Base-by-base conservation (phyloP, 73 alveolate genomes). In the Blepharisma japonicum region DNA sequence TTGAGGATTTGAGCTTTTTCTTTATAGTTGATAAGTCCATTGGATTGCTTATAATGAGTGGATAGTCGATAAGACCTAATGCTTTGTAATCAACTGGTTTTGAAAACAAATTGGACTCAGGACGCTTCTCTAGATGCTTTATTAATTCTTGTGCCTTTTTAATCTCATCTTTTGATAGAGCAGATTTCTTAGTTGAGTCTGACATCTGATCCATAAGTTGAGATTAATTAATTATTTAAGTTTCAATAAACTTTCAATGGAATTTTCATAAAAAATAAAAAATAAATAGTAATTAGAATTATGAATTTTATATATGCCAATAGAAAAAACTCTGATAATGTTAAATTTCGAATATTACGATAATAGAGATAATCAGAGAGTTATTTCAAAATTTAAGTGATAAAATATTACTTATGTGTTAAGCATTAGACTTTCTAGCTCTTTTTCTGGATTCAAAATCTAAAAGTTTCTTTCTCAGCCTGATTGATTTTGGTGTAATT, bases 401-500 rank as follows among this genome's bases (percentile, higher is more conserved):
- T 32, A 32, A 32, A 32, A 32, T 32, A 32, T 32, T 32, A 32
- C 42, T 32, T 32, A 32, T 32, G 42, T 32, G 42, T 32, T 32
- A 32, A 32, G 42, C 42, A 32, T 32, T 32, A 32, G 42, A 32
- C 42, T 32, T 32, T 32, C 42, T 32, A 32, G 42, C 68, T 45
- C 83, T 88, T 76, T 79, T 83, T 85, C 97, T 88, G 55, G 68
- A 90, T 14, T 70, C 74, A 0, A 81, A 42, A 79, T 89, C 91
- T 53, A 91, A 82, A 25, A 77, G 90, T 79, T 80, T 78, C 86
- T 91, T 91, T 79, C 97, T 88, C 71, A 91, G 82, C 83, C 97
- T 88, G 67, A 91, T 87, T 70, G 77, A 83, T 56, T 91, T 91
- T n/a, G 97, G 97, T 32, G 97, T 91, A 6, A 91, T 91, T 82